phyloP scores from a whole-genome alignment of 164 flowering plant species.

The Aristolochia fimbriata region DNA sequence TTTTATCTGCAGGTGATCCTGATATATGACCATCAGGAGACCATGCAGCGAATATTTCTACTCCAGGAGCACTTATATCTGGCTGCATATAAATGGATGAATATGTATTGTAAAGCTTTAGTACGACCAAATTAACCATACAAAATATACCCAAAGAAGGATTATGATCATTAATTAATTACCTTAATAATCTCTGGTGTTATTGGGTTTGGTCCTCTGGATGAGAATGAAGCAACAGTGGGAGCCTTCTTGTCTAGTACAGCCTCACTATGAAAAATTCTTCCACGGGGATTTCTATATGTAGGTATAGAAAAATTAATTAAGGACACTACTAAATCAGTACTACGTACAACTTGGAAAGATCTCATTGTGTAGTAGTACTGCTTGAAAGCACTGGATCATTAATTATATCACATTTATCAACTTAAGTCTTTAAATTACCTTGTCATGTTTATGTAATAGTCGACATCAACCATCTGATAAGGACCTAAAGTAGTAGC shows the following conservation, averaged over 20 bases:
- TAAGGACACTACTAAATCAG: neutral
- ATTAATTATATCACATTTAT: too few relatives aligned
- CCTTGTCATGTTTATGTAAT: neutral
- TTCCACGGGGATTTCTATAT: neutral
- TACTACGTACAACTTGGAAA: neutral
- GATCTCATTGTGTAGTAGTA: neutral
- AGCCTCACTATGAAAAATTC: neutral
- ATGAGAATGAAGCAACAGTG: constrained; percentile 32
- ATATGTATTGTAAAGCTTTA: neutral
- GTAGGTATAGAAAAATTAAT: too few relatives aligned
- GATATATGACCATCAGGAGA: constrained; percentile 22
- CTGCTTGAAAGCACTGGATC: neutral
- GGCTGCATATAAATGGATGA: constrained; percentile 32
- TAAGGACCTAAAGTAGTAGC: neutral
- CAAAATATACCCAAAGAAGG: too few relatives aligned
- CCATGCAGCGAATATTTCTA: constrained; percentile 46
- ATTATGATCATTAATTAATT: neutral
- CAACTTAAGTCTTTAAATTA: too few relatives aligned
- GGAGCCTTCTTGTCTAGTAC: constrained; percentile 28
- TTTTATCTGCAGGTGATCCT: constrained; percentile 10
- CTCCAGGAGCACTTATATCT: constrained; percentile 57
- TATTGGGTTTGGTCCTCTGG: constrained; percentile 42
- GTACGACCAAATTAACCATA: too few relatives aligned
- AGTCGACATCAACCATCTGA: neutral
- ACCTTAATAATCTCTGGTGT: constrained; percentile 34